Conservation (phyloP, 805 yeast genomes). For the Metahyphopichia silvanorum region DNA sequence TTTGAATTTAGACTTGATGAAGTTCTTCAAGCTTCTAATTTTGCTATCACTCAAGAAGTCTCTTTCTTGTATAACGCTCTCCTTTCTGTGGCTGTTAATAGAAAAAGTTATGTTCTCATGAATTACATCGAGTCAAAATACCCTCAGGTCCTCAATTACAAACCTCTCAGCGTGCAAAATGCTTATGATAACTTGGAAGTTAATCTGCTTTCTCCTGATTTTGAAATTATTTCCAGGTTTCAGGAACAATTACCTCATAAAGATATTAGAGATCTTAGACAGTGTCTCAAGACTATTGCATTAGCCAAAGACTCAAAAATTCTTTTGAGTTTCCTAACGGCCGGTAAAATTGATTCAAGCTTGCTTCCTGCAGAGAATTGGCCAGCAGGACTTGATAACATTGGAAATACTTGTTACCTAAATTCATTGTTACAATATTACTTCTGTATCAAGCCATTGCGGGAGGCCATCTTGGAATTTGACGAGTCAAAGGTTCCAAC, state of each 20-base stretch:
- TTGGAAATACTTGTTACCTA: constrained; percentile 93
- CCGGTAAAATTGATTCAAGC: constrained; percentile 59
- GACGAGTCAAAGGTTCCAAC: constrained; percentile 33
- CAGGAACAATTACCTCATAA: constrained; percentile 35
- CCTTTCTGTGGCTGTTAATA: constrained; percentile 54
- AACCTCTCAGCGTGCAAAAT: constrained; percentile 11
- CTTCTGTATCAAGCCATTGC: constrained; percentile 78
- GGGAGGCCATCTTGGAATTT: constrained; percentile 62
- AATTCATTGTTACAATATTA: constrained; percentile 89
- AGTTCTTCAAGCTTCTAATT: constrained; percentile 25
- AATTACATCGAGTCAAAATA: constrained; percentile 48
- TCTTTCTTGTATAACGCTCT: constrained; percentile 51
- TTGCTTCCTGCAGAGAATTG: constrained; percentile 60
- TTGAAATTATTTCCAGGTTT: constrained; percentile 50
- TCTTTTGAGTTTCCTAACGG: constrained; percentile 51
- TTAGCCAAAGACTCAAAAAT: constrained; percentile 51
- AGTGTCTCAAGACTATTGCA: constrained; percentile 56
- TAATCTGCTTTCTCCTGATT: constrained; percentile 52
- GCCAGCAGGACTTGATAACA: constrained; percentile 92
- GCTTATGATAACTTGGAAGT: constrained; percentile 52
- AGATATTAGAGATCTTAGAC: constrained; percentile 56
- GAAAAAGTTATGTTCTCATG: constrained; percentile 57
- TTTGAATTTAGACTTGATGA: constrained; percentile 64
- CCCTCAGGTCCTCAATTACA: constrained; percentile 18
- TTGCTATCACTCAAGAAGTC: constrained; percentile 33